phyloP scores from a whole-genome alignment of 192 early-diverging fungal species.

The Backusella parvicylindrica region DNA sequence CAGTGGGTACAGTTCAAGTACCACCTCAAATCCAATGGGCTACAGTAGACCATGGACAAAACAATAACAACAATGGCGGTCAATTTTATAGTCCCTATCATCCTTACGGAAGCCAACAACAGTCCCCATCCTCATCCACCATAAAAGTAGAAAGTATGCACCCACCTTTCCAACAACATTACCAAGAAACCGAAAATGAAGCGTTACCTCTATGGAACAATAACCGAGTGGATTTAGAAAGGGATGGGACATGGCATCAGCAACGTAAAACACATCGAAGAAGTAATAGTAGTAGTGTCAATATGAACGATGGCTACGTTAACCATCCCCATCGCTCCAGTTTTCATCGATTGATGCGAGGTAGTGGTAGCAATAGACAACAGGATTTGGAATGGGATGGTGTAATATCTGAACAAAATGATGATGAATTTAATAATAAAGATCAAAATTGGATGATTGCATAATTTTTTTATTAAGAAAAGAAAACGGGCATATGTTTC shows the following conservation, averaged over 20 bases:
- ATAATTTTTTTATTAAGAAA: conserved; percentile 1
- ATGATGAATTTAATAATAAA: neutral
- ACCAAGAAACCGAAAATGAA: neutral
- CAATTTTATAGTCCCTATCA: conserved; percentile 2
- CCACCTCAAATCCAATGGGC: conserved; percentile 29
- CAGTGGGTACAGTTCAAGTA: conserved; percentile 37
- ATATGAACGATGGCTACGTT: neutral
- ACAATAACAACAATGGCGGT: neutral
- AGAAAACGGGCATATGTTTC: neutral
- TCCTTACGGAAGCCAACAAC: neutral
- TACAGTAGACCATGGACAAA: conserved; percentile 14
- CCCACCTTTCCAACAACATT: neutral
- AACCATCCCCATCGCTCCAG: neutral
- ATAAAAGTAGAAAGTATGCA: neutral
- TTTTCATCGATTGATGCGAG: conserved; percentile 26
- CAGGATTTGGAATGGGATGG: conserved; percentile 37
- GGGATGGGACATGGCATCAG: neutral
- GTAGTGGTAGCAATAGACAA: conserved; percentile 5
- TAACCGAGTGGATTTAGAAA: neutral
- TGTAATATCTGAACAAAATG: neutral
- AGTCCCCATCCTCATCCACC: neutral
- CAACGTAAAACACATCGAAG: neutral
- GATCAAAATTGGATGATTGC: conserved; percentile 11
- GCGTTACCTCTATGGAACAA: neutral
- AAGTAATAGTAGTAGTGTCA: conserved; percentile 18